Base-by-base conservation (phyloP, 2,329 filamentous ascomycete genomes). In the Fusarium lateritium region DNA sequence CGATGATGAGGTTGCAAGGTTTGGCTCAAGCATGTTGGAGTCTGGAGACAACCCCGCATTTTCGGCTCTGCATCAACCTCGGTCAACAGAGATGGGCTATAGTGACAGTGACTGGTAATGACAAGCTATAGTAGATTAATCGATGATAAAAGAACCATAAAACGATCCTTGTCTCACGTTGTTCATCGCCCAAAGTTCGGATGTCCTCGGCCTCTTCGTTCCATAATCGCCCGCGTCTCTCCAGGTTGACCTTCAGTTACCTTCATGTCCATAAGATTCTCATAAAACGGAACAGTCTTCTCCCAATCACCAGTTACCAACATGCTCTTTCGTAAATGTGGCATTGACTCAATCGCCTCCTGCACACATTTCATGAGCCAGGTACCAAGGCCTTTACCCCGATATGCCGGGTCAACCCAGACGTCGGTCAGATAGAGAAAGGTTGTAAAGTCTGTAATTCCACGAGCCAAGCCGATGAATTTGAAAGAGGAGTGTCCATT, bases 381-480 rank as follows among this genome's bases (percentile, higher is more conserved):
- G 21, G 78, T 83, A 1, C 87, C 90, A 1, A 92, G 80, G 0
- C 90, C 89, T 14, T 82, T 78, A 3, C 84, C 83, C 69, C 88
- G 87, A 63, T 86, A 84, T 38, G 82, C 79, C 0, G 83, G 80
- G 2, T 86, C 74, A 6, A 92, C 79, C 75, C 88, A 92, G 4
- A 91, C 85, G 68, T 92, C 90, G 2, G 89, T 89, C 26, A 80
- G 46, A 43, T 91, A 92, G 5, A 84, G 84, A 65, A 91, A 88
- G 0, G 89, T 90, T 15, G 85, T 82, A 65, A 84, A 83, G 74
- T 92, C 91, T 2, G 90, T 93, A 44, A 92, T 77, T n/a, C 90
- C 76, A n/a, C 90, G 75, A 2, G 75, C 70, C 21, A 80, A 57
- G 21, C 78, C 78, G n/a, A 79, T 56, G 36, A 79, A 62, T 3